Evolutionary conservation across 768 basidiomycete genomes (phyloP).

Genomic region (Tulasnella calospora): DNA sequence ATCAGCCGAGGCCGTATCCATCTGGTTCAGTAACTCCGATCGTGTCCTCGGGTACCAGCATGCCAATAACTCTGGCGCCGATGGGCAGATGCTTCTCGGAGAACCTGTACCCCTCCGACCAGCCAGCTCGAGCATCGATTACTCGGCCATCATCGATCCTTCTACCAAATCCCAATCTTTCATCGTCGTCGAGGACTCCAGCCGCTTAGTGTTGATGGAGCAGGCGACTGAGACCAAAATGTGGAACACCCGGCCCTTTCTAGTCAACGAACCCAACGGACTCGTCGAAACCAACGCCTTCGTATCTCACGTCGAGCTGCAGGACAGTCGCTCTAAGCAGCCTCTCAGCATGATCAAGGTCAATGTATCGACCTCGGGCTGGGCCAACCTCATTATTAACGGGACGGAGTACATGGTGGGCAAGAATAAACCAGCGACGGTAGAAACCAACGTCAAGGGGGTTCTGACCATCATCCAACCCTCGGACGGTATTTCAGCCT

Average conservation of each 20-base stretch:
- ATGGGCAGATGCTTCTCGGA: not conserved
- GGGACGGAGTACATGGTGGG: slow-evolving; percentile 1
- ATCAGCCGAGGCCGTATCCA: not conserved
- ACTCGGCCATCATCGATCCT: slow-evolving; percentile 19
- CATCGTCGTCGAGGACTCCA: not conserved
- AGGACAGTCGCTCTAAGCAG: not conserved
- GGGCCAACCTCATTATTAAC: slow-evolving; percentile 15
- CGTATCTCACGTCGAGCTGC: not conserved
- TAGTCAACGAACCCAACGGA: slow-evolving; percentile 13
- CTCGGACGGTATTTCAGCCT: not conserved
- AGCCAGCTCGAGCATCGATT: slow-evolving; percentile 2
- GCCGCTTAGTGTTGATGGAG: slow-evolving; percentile 3
- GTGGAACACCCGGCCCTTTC: slow-evolving; percentile 15
- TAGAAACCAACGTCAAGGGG: not conserved
- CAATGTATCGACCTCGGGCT: not conserved
- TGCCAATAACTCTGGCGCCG: not conserved
- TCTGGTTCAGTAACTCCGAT: not conserved
- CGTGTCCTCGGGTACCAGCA: not conserved
- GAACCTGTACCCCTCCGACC: not conserved
- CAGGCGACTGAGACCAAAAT: slow-evolving; percentile 12
- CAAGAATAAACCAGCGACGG: not conserved
- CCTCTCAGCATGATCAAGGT: not conserved
- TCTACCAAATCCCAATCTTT: not conserved
- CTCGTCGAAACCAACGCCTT: slow-evolving; percentile 7
- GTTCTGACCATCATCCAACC: no score